phyloP scores from a whole-genome alignment of 306 rosid genomes.

The Boehmeria nivea region DNA sequence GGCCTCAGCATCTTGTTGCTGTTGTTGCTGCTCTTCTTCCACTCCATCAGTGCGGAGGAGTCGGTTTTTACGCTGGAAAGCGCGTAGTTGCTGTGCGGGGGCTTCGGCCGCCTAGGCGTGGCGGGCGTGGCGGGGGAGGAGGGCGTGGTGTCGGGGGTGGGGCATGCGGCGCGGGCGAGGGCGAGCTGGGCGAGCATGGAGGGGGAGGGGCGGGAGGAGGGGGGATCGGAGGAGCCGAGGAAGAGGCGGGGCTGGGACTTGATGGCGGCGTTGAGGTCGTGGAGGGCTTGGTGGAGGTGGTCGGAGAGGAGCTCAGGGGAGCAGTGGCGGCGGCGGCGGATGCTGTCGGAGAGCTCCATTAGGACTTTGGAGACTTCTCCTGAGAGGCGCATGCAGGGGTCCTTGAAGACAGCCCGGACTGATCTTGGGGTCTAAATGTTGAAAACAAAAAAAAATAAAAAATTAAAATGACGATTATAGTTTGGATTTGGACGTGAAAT shows the following conservation, averaged over 20 bases:
- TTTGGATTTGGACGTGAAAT: no score
- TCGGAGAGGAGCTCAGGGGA: slow-evolving; percentile 89
- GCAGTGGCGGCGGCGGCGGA: slow-evolving; percentile 70
- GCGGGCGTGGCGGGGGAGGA: no score
- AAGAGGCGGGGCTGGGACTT: slow-evolving; percentile 92
- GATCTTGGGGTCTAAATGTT: slow-evolving; percentile 64
- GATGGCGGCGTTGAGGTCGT: slow-evolving; percentile 77
- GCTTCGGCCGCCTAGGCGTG: no score
- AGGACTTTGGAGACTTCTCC: slow-evolving; percentile 73
- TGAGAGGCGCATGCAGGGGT: slow-evolving; percentile 68
- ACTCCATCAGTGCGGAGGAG: slow-evolving; percentile 59
- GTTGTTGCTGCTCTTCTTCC: slow-evolving; percentile 39
- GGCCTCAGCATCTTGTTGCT: slow-evolving; percentile 43
- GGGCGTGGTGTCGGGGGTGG: slow-evolving; percentile 36
- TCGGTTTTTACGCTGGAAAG: slow-evolving; percentile 80
- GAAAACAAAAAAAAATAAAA: neutral
- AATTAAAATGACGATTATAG: no score
- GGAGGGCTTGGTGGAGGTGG: slow-evolving; percentile 84
- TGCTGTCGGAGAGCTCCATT: slow-evolving; percentile 71
- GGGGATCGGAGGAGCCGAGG: slow-evolving; percentile 44
- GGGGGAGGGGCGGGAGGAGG: neutral
- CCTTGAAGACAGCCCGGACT: slow-evolving; percentile 73
- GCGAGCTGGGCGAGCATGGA: slow-evolving; percentile 63
- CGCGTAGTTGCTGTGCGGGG: slow-evolving; percentile 8
- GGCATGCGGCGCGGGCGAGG: slow-evolving; percentile 28